Base-by-base conservation (phyloP, 2,329 filamentous ascomycete species). In the Verticillium klebahnii region DNA sequence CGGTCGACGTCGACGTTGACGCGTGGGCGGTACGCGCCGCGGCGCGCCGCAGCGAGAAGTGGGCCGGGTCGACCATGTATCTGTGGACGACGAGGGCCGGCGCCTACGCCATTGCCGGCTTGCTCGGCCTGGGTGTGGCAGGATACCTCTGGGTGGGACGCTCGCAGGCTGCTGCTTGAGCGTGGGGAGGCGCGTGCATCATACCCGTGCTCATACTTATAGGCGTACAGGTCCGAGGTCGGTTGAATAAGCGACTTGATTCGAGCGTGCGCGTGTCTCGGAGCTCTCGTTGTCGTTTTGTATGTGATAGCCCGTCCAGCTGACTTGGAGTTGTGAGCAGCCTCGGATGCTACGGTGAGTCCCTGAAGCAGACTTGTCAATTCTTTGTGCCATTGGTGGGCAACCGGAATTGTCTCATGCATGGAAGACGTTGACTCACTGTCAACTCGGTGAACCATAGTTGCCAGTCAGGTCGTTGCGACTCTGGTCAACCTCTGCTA, bases 51-150 rank as follows among this genome's bases (percentile, higher is more conserved):
- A 77, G 74, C 64, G 82, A 84, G 70, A 65, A 79, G 31, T 67
- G 81, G 56, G 78, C 81, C 2, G 84, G 84, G 8, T 85, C 81
- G 80, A 78, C 79, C 58, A 82, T 84, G 73, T 75, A 84, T 55
- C 69, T 86, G 50, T 84, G 82, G 73, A 81, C 82, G 66, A 86
- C 84, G 12, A 77, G 74, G 64, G 75, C 83, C 66, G 82, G 82
- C 2, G 80, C 80, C 3, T 68, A 77, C 61, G 70, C 82, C 12
- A 68, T 86, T 39, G 72, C 72, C 2, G 78, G 80, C 17, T 59
- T 80, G 54, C 61, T 83, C 36, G 66, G 77, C 2, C 62, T 82
- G 12, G 74, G 76, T 9, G 66, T 79, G 7, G 77, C 78, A 5
- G 70, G 73, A 6, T 86, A 82, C 73, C 85, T 79, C 80, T 61